A percentile compares a stretch with the other conserved stretches of the same genome.
Conservation (phyloP, 768 basidiomycete genomes). For the Lactifluus volemus region DNA sequence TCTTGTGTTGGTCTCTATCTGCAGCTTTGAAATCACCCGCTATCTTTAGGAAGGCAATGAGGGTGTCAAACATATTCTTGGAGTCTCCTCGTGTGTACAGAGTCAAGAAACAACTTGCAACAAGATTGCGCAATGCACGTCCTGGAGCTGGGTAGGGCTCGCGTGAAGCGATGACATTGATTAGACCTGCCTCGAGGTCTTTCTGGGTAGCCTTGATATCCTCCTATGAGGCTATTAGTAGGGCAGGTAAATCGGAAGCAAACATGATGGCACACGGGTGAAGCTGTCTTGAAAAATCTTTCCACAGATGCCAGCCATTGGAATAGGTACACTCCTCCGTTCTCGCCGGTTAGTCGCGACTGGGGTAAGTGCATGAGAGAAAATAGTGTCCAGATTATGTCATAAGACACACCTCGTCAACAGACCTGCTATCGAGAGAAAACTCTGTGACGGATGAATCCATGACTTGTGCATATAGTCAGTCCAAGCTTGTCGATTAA, state of each 20-base stretch:
- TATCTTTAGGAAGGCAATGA: constrained; percentile 68
- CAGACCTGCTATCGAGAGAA: constrained; percentile 13
- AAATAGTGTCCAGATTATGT: background rate
- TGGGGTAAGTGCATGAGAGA: constrained; percentile 23
- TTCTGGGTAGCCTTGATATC: constrained; percentile 57
- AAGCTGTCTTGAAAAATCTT: constrained; percentile 40
- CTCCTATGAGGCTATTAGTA: constrained; percentile 35
- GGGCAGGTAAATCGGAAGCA: background rate
- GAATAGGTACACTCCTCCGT: constrained; percentile 75
- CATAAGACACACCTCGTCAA: constrained; percentile 16
- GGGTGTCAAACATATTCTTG: constrained; percentile 76
- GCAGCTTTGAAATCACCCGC: constrained; percentile 60
- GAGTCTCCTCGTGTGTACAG: constrained; percentile 79
- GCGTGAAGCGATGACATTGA: constrained; percentile 59
- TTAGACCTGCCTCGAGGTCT: constrained; percentile 50
- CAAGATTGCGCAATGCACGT: constrained; percentile 71
- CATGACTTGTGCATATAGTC: constrained; percentile 1
- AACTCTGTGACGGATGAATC: constrained; percentile 8
- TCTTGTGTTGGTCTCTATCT: constrained; percentile 48
- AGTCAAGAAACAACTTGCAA: constrained; percentile 65
- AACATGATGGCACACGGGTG: constrained; percentile 38
- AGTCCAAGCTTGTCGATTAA: background rate
- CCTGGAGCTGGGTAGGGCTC: constrained; percentile 76
- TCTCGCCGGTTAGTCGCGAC: constrained; percentile 63
- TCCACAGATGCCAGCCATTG: constrained; percentile 72